Percentiles rank a stretch among this genome's conserved stretches.
Conservation (phyloP, 257 asterid genomes). For the Lithospermum erythrorhizon region DNA sequence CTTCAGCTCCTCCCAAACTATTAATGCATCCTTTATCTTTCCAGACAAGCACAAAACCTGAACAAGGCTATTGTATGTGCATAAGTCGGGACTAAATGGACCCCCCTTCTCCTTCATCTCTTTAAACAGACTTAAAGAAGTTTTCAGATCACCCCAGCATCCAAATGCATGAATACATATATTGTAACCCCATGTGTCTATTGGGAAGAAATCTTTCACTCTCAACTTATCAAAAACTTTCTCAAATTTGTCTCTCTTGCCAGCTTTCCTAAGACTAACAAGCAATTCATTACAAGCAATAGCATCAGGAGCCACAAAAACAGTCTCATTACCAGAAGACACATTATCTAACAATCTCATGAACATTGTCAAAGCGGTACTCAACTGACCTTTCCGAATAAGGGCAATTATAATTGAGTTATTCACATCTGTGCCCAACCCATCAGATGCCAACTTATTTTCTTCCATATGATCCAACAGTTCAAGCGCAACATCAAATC, state of each 20-base stretch:
- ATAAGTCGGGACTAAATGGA: slow-evolving; percentile 55
- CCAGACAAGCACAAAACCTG: slow-evolving; percentile 79
- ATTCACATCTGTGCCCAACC: slow-evolving; percentile 43
- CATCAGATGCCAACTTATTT: slow-evolving; percentile 23
- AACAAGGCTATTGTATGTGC: slow-evolving; percentile 83
- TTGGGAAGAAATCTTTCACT: slow-evolving; percentile 40
- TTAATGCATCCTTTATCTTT: slow-evolving; percentile 66
- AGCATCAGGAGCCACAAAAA: slow-evolving; percentile 38
- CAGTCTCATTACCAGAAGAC: slow-evolving; percentile 15
- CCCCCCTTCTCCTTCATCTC: slow-evolving; percentile 70
- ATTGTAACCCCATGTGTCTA: slow-evolving; percentile 77
- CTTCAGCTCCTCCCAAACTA: slow-evolving; percentile 86
- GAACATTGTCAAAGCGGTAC: slow-evolving; percentile 56
- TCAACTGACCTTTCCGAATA: slow-evolving; percentile 52
- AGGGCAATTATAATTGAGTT: slow-evolving; percentile 68
- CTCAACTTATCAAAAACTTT: slow-evolving; percentile 49
- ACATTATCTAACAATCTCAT: slow-evolving; percentile 49
- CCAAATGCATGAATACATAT: slow-evolving; percentile 79
- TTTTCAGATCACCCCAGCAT: slow-evolving; percentile 61
- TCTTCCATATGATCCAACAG: slow-evolving; percentile 51
- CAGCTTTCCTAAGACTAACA: slow-evolving; percentile 63
- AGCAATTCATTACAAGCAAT: slow-evolving; percentile 82
- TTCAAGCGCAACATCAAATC: slow-evolving; percentile 56
- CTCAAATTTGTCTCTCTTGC: slow-evolving; percentile 56
- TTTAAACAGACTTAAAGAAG: slow-evolving; percentile 56